Evolutionary conservation across 2,329 filamentous ascomycete genomes (phyloP), one percentile per base, ranked within the genome.

Genomic region (Nothomitra cinnamomea): DNA sequence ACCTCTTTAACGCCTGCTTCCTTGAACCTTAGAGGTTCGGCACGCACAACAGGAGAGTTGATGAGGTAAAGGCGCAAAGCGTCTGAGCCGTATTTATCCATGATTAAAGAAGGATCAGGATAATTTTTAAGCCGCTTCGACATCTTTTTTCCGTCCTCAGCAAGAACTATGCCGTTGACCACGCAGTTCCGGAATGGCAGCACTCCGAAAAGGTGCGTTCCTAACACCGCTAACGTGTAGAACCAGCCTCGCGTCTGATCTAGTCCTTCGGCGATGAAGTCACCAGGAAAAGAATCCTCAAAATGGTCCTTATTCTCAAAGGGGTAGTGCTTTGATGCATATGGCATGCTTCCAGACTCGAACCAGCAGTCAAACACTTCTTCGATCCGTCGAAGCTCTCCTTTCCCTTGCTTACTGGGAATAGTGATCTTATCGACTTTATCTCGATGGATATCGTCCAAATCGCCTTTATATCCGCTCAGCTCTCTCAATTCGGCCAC

Each of bases 341-440:
- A 95, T 1, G 89, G 89, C 89, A 95, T 95, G 64, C 85, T 89
- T 56, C 89, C 89, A 43, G 88, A 95, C 68, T 95, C 89, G 58
- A 95, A 94, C 88, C 89, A 95, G 65, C 89, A 95, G 69, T 95
- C 89, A 61, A 95, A 95, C 3, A 95, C 87, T 65, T 95, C 88
- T 52, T 87, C 82, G 8, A 92, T 77, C 60, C 89, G 82, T 61
- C 77, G 82, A 57, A 95, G 71, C n/a, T 76, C 74, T 19, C 88
- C 89, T 64, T 90, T 94, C 60, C 89, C 89, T 69, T 83, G 77
- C 67, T 86, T 85, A 65, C 86, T 94, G 1, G 89, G 89, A 58
- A 96, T 95, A 45, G 88, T 95, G 66, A 96, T 94, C 60, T 87
- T 75, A 63, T 96, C 90, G 58, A 96, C 83, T 67, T 90, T 90